phyloP scores from a whole-genome alignment of 2,329 filamentous ascomycete species.

The Aurifilum marmelostoma region DNA sequence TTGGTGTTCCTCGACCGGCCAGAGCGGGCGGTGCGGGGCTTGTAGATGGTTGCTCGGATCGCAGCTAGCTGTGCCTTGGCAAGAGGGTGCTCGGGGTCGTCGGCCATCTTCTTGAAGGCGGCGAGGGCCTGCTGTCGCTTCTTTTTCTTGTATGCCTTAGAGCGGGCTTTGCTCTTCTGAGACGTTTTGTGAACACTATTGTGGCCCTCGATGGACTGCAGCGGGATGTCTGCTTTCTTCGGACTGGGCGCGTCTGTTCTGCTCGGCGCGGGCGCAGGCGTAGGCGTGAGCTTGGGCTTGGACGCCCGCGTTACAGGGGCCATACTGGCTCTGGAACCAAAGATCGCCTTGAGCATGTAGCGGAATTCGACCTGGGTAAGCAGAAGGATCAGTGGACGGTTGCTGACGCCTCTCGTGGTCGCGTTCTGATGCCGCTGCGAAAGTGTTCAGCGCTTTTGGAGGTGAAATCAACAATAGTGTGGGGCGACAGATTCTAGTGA shows the following conservation, averaged over 20 bases:
- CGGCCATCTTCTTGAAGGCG: background rate
- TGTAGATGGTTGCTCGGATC: background rate
- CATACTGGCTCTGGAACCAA: constrained; percentile 7
- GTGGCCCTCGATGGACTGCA: constrained; percentile 2
- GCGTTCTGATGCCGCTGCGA: background rate
- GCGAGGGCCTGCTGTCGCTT: constrained; percentile 6
- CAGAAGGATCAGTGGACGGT: background rate
- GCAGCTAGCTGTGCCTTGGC: background rate
- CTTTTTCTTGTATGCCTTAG: constrained; percentile 7
- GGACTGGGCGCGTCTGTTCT: background rate
- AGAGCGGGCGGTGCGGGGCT: background rate
- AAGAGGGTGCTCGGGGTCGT: constrained; percentile 1
- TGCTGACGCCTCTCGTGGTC: background rate
- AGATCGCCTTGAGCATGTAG: background rate
- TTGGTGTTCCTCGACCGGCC: background rate
- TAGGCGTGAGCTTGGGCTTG: constrained; percentile 14
- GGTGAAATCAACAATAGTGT: background rate
- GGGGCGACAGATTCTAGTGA: background rate
- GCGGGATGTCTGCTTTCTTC: background rate
- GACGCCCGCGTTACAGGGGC: constrained; percentile 15
- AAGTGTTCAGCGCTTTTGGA: background rate
- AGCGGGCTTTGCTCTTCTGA: background rate
- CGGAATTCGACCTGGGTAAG: too few relatives aligned
- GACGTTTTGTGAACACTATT: background rate
- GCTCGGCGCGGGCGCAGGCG: background rate